Conservation (phyloP, 768 basidiomycete genomes). For the Mycena polygramma region DNA sequence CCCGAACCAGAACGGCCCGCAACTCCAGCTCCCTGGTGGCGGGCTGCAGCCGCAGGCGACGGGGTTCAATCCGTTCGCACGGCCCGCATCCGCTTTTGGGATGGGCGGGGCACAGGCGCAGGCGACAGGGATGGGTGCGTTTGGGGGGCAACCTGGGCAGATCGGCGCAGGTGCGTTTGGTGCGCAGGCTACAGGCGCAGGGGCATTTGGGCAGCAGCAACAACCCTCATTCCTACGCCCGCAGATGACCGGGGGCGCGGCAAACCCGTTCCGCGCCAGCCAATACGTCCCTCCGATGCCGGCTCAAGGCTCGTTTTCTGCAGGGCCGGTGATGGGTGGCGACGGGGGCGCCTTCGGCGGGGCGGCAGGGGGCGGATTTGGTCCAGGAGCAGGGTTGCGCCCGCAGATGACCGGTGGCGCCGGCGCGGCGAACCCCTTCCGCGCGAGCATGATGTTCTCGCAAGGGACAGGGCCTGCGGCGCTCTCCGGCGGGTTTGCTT, state of each 20-base stretch:
- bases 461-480: slow-evolving; percentile 71
- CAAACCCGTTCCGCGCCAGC: slow-evolving; percentile 89
- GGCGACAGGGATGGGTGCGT: slow-evolving; percentile 33
- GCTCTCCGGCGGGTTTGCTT: slow-evolving; percentile 42
- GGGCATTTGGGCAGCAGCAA: slow-evolving; percentile 47
- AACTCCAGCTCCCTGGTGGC: slow-evolving; percentile 13
- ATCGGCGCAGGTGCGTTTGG: slow-evolving; percentile 58
- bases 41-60: slow-evolving; percentile 69
- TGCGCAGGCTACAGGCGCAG: slow-evolving; percentile 53
- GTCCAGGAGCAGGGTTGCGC: slow-evolving; percentile 55
- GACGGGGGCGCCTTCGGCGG: neutral
- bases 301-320: too few species aligned
- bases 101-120: slow-evolving; percentile 31
- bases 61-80: slow-evolving; percentile 50
- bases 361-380: neutral
- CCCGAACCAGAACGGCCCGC: neutral
- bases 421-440: slow-evolving; percentile 76
- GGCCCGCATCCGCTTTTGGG: slow-evolving; percentile 34
- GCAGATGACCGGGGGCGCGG: slow-evolving; percentile 58
- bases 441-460: slow-evolving; percentile 80
- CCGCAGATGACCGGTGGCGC: slow-evolving; percentile 71
- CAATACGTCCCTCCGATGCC: too few species aligned
- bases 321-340: too few species aligned
- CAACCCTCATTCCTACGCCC: slow-evolving; percentile 47
- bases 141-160: slow-evolving; percentile 43